Conservation (phyloP, 2,329 filamentous ascomycete species). For the Orbilia quercus region DNA sequence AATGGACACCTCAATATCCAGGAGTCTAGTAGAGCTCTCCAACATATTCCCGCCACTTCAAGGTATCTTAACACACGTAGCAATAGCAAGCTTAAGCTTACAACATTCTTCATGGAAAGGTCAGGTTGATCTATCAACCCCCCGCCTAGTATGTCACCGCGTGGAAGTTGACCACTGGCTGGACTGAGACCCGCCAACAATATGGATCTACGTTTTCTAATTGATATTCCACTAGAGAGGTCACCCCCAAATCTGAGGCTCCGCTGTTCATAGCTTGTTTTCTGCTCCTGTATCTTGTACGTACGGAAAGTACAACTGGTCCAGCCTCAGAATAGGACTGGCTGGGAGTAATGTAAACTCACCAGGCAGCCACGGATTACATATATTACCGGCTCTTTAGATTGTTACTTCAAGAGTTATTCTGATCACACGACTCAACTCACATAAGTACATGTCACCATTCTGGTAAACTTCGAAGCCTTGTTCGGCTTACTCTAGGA, state of each 20-base stretch:
- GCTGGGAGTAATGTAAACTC: slow-evolving; percentile 1
- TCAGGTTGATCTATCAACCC: too few relatives aligned
- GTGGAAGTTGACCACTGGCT: neutral
- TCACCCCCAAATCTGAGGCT: neutral
- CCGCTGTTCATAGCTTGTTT: neutral
- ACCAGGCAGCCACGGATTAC: neutral
- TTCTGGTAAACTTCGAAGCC: too few relatives aligned
- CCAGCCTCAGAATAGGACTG: neutral
- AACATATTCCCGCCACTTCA: neutral
- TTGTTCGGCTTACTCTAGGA: neutral
- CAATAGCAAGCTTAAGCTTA: too few relatives aligned
- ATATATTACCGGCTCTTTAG: neutral
- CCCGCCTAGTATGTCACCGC: too few relatives aligned
- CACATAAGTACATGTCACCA: too few relatives aligned
- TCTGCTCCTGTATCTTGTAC: neutral
- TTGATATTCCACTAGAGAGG: slow-evolving; percentile 5
- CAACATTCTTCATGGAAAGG: neutral
- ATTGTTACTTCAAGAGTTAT: too few relatives aligned
- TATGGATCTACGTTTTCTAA: slow-evolving; percentile 8
- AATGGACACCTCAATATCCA: too few relatives aligned
- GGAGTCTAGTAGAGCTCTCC: neutral
- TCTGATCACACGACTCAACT: too few relatives aligned
- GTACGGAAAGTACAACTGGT: neutral
- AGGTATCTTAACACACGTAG: too few relatives aligned
- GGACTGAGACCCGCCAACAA: neutral